Conservation (phyloP, 2,329 filamentous ascomycete genomes). For the Sporothrix pseudoabietina region DNA sequence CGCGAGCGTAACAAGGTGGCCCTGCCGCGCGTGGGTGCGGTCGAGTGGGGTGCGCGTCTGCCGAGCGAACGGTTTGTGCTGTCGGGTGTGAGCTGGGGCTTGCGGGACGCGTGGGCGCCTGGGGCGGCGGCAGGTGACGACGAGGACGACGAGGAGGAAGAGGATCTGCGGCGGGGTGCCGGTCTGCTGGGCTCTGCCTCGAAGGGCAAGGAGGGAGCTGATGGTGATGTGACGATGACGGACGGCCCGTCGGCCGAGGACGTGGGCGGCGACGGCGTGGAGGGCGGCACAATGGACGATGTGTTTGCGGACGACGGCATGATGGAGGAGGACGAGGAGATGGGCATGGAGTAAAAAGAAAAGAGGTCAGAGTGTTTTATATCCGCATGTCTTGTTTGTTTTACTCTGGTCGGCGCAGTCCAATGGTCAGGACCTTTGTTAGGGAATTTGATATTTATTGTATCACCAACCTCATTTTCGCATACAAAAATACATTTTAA, state of each 20-base stretch:
- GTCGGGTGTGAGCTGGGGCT: slow-evolving; percentile 65
- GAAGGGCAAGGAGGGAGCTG: slow-evolving; percentile 44
- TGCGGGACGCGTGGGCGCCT: slow-evolving; percentile 60
- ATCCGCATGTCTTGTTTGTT: neutral
- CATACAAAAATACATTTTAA: neutral
- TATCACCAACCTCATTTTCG: neutral
- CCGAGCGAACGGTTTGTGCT: slow-evolving; percentile 70
- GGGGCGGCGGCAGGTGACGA: slow-evolving; percentile 49
- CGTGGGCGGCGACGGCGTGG: slow-evolving; percentile 56
- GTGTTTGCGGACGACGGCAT: slow-evolving; percentile 43
- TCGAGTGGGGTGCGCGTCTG: slow-evolving; percentile 68
- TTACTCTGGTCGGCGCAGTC: slow-evolving; percentile 2
- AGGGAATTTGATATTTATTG: neutral
- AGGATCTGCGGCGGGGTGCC: slow-evolving; percentile 48
- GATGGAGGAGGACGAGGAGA: slow-evolving; percentile 44
- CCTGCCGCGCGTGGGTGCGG: slow-evolving; percentile 63
- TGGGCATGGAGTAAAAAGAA: slow-evolving; percentile 40
- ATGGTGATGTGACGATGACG: slow-evolving; percentile 41
- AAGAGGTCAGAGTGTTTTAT: neutral
- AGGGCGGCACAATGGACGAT: slow-evolving; percentile 58
- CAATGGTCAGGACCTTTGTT: slow-evolving; percentile 11
- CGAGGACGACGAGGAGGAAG: slow-evolving; percentile 48
- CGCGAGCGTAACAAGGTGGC: slow-evolving; percentile 68
- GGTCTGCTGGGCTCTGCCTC: neutral
- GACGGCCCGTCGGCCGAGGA: slow-evolving; percentile 56